A percentile compares a stretch with the other conserved stretches of the same genome.
Evolutionary conservation across 164 flowering plant genomes (phyloP).

Genomic region (Stephania cephalantha): DNA sequence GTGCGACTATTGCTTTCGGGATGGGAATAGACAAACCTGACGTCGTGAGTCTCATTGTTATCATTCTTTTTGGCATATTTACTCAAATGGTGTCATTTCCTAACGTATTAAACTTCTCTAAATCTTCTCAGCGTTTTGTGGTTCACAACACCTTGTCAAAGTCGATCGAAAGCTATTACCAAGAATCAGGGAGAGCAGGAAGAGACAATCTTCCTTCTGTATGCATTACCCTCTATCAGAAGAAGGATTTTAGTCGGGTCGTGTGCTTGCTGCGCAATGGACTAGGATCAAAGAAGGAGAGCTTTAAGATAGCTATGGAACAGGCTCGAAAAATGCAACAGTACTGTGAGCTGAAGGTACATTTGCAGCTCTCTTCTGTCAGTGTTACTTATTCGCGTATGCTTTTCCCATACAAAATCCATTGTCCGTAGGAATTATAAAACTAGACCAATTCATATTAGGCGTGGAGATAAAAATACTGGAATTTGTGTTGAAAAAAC

Average conservation of each 20-base stretch:
- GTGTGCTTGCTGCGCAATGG: constrained; percentile 87
- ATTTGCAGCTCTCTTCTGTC: neutral
- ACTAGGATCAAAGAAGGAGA: constrained; percentile 47
- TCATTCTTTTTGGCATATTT: too few relatives aligned
- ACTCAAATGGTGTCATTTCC: neutral
- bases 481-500: too few relatives aligned
- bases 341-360: constrained; percentile 90
- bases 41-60: constrained; percentile 58
- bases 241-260: constrained; percentile 92
- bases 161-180: constrained; percentile 97
- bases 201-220: constrained; percentile 73
- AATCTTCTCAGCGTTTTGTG: constrained; percentile 73
- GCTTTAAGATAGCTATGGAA: constrained; percentile 64
- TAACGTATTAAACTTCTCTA: neutral
- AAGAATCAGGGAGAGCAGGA: constrained; percentile 97
- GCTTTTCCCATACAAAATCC: neutral
- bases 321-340: constrained; percentile 84
- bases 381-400: neutral
- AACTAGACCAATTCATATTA: too few relatives aligned
- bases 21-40: constrained; percentile 99
- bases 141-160: constrained; percentile 91
- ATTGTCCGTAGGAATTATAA: too few relatives aligned
- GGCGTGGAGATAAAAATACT: too few relatives aligned
- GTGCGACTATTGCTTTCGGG: constrained; percentile 97
- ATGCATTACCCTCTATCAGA: constrained; percentile 81